A percentile compares a stretch with the other conserved stretches of the same genome.
Conservation (phyloP, 768 basidiomycete species). For the Trametes elegans region DNA sequence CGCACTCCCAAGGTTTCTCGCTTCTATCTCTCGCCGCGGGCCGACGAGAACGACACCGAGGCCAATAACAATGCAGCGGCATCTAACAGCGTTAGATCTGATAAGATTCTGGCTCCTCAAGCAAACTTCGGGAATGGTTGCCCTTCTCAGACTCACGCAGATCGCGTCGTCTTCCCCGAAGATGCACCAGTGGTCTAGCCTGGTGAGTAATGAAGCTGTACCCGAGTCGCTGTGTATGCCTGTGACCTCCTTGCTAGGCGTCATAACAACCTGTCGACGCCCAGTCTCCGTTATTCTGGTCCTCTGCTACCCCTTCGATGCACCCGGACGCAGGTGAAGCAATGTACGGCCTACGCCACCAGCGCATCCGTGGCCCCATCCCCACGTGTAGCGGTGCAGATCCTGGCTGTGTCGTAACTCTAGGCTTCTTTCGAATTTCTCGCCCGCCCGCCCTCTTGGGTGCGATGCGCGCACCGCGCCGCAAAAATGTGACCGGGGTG, state of each 20-base stretch:
- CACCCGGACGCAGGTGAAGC: not conserved
- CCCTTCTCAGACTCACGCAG: constrained; percentile 11
- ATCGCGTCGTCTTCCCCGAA: constrained; percentile 14
- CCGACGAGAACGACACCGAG: not conserved
- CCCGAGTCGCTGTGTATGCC: constrained; percentile 11
- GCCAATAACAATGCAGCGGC: not conserved
- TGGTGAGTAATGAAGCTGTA: constrained; percentile 12
- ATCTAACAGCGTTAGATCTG: not conserved
- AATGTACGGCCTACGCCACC: not conserved
- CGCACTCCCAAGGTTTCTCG: not conserved
- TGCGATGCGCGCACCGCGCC: not conserved
- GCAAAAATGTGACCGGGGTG: not conserved
- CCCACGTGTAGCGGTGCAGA: constrained; percentile 12
- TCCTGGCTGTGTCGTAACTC: constrained; percentile 13
- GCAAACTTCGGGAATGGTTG: not conserved
- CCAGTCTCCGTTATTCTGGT: constrained; percentile 14
- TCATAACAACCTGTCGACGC: not conserved
- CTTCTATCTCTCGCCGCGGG: not conserved
- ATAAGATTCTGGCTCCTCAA: constrained; percentile 5
- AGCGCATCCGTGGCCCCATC: not conserved
- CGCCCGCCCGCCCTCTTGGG: not conserved
- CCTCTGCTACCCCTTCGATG: constrained; percentile 12
- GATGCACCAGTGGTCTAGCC: constrained; percentile 14
- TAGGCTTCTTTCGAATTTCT: constrained; percentile 6
- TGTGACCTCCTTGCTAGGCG: constrained; percentile 11